Evolutionary conservation across 306 rosid species (phyloP).

Genomic region (Vigna angularis): DNA sequence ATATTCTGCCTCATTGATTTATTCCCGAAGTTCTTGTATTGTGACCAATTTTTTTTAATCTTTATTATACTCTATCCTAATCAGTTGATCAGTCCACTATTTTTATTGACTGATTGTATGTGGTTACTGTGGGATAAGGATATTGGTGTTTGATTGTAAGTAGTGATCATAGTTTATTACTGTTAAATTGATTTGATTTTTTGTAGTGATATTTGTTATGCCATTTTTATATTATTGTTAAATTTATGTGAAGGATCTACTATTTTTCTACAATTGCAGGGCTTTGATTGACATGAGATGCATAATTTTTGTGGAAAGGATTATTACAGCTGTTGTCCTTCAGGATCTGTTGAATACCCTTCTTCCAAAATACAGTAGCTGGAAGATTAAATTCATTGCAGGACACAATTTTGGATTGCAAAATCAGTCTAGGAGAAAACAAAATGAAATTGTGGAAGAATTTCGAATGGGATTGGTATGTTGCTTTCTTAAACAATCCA

Average conservation of each 20-base stretch:
- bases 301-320: constrained; percentile 85
- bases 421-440: constrained; percentile 68
- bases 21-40: too few relatives aligned
- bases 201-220: not conserved
- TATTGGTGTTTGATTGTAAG: not conserved
- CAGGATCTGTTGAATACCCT: constrained; percentile 58
- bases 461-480: constrained; percentile 87
- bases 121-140: too few relatives aligned
- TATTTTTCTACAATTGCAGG: constrained; percentile 48
- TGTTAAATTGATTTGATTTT: constrained; percentile 1
- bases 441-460: constrained; percentile 80
- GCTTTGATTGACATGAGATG: constrained; percentile 68
- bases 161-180: not conserved
- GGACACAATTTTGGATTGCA: constrained; percentile 59
- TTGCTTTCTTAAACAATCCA: constrained; percentile 13
- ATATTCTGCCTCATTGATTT: too few relatives aligned
- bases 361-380: constrained; percentile 68
- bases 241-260: constrained; percentile 35
- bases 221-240: not conserved
- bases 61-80: not conserved
- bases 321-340: constrained; percentile 74
- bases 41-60: not conserved
- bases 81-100: not conserved
- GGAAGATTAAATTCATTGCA: constrained; percentile 83
- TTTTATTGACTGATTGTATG: not conserved